Evolutionary conservation across 805 yeast species (phyloP), one percentile per base, ranked within the genome.

Genomic region (Groenewaldozyma salmanticensis): DNA sequence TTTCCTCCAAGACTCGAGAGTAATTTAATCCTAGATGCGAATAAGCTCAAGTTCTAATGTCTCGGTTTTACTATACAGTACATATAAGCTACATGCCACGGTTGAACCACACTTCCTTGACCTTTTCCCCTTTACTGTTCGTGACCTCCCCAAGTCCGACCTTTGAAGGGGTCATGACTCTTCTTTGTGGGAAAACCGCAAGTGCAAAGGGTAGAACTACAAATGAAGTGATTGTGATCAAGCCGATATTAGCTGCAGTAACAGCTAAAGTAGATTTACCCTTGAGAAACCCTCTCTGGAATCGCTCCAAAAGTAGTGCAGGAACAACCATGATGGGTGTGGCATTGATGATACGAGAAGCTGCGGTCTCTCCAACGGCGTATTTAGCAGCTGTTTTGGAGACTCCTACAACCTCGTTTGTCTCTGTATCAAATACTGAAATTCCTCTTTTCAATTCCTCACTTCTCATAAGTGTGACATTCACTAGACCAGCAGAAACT

Each of bases 251-350:
- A n/a, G 78, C 79, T 13, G 70, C 55, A 4, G 82, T 80, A 54
- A 81, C 86, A 3, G 74, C 64, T 16, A 77, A 68, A 44, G 74
- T 61, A 5, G 88, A 72, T 57, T 77, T 82, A 27, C 83, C 81
- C 54, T 74, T 77, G 48, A 88, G 68, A 15, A 79, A 56, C 1
- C 79, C 70, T 49, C 72, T 74, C 64, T 92, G 96, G 49, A 92
- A 67, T 58, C 70, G 75, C 35, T 87, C 86, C 33, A 92, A 70
- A 21, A 85, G 56, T 53, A 92, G 70, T 2, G 99, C 96, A 1
- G 99, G 98, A 4, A 92, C 61, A 17, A 84, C 98, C 99, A 92
- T 92, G 53, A 92, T 74, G 16, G 99, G 99, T 0, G 98, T 83
- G 15, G 97, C 96, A 54, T 87, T 92, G 52, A 90, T 82, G 35